These are phyloP conservation scores for Aspergillus nanangensis DNA, from an alignment of 495 filamentous ascomycete species.

Conservation along the genomic window DNA sequence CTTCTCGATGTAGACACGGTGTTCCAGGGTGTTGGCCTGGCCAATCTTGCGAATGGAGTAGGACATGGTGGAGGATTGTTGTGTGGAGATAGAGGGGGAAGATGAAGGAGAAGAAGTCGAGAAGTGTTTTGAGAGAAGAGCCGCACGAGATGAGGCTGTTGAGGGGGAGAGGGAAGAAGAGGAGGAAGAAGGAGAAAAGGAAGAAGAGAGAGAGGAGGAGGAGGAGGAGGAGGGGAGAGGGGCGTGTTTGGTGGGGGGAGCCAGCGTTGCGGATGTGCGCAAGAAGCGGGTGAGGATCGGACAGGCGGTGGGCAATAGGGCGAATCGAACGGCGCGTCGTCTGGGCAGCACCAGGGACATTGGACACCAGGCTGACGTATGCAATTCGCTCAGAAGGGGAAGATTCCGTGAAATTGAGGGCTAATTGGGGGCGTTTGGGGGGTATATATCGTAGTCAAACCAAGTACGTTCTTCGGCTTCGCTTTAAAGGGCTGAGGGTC, in stretches of 20 bases:
- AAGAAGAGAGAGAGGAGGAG: constrained; percentile 19
- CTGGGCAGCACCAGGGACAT: constrained; percentile 6
- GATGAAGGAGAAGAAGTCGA: no score
- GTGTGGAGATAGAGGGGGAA: constrained; percentile 18
- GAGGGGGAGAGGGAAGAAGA: constrained; percentile 9
- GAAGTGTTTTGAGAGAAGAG: constrained; percentile 22
- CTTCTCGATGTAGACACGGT: constrained; percentile 96
- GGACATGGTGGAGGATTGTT: constrained; percentile 34
- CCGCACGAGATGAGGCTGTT: constrained; percentile 20
- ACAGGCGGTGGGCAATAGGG: constrained; percentile 40
- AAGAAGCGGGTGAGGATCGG: constrained; percentile 21
- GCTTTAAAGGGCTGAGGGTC: neutral
- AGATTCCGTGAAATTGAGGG: neutral
- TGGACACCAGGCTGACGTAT: no score
- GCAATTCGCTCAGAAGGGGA: no score
- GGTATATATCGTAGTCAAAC: no score
- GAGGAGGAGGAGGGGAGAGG: constrained; percentile 34
- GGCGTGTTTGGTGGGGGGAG: constrained; percentile 41
- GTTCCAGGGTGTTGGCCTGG: constrained; percentile 87
- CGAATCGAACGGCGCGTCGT: constrained; percentile 24
- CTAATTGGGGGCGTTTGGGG: neutral
- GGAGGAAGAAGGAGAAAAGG: constrained; percentile 1
- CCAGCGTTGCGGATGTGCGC: constrained; percentile 38
- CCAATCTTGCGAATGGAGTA: constrained; percentile 80
- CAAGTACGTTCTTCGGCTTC: no score